These are phyloP conservation scores for Metschnikowia cubensis DNA, from an alignment of 805 yeast species.

Conservation along the genomic window DNA sequence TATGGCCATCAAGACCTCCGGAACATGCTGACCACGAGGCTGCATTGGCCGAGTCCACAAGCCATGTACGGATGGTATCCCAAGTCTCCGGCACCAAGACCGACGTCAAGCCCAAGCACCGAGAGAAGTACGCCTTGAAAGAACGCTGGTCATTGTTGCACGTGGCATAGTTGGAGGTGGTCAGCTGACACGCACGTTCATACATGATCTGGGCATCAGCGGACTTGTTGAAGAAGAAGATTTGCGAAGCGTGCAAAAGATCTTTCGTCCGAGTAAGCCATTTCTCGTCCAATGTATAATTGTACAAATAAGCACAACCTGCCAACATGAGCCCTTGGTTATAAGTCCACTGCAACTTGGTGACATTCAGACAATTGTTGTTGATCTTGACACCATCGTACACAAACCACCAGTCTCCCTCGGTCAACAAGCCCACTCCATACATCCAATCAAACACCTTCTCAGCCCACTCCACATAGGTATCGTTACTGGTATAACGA, in stretches of 20 bases:
- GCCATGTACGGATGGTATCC: constrained; percentile 41
- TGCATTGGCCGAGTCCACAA: constrained; percentile 37
- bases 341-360: constrained; percentile 75
- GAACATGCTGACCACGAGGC: constrained; percentile 18
- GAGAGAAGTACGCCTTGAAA: constrained; percentile 80
- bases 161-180: constrained; percentile 22
- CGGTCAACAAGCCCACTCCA: constrained; percentile 40
- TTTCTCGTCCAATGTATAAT: constrained; percentile 56
- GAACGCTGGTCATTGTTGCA: constrained; percentile 89
- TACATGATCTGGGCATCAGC: constrained; percentile 49
- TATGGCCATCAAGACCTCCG: constrained; percentile 21
- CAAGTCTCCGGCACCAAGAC: constrained; percentile 60
- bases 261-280: constrained; percentile 65
- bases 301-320: constrained; percentile 79
- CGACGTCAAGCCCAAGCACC: constrained; percentile 73
- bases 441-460: constrained; percentile 78
- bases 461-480: constrained; percentile 74
- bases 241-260: constrained; percentile 51
- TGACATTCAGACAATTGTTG: constrained; percentile 58
- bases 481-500: constrained; percentile 69
- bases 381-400: constrained; percentile 68
- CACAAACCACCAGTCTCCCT: constrained; percentile 48
- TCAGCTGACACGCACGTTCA: constrained; percentile 80
- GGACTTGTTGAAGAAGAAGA: constrained; percentile 47
- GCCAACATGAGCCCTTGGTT: constrained; percentile 76